phyloP scores from a whole-genome alignment of 352 stramenopile genomes.

The Blastocystis sp. region DNA sequence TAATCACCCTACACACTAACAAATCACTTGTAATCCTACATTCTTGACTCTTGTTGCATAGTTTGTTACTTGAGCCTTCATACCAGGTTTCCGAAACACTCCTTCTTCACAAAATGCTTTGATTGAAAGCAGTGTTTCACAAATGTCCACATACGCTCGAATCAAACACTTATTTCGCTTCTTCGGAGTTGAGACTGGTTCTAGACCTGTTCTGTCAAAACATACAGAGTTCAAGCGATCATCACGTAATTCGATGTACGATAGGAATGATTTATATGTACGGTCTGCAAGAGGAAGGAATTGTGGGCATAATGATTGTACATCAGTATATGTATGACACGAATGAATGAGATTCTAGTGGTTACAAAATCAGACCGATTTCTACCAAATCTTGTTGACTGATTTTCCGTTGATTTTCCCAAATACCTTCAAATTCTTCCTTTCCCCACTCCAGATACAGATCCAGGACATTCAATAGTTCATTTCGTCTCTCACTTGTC shows the following conservation, averaged over 20 bases:
- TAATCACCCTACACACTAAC: conserved; percentile 47
- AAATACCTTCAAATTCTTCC: neutral
- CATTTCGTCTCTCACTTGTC: neutral
- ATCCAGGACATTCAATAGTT: conserved; percentile 25
- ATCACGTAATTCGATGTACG: neutral
- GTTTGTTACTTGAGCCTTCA: neutral
- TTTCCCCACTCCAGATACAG: conserved; percentile 36
- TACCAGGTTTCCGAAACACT: conserved; percentile 6
- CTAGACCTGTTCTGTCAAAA: neutral
- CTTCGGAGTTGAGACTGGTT: neutral
- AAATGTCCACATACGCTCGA: neutral
- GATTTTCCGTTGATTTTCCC: neutral
- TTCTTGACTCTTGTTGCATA: neutral
- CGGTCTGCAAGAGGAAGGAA: neutral
- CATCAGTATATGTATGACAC: conserved; percentile 10
- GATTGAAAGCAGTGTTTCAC: neutral
- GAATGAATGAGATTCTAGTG: neutral
- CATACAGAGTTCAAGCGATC: neutral
- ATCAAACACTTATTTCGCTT: neutral
- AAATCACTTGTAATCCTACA: neutral
- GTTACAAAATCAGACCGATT: neutral
- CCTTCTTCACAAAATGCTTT: conserved; percentile 15
- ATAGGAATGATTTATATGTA: conserved; percentile 1
- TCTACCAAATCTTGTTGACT: neutral
- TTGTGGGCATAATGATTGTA: neutral